Conservation (phyloP, 2,329 filamentous ascomycete genomes). For the Apiospora pterosperma region DNA sequence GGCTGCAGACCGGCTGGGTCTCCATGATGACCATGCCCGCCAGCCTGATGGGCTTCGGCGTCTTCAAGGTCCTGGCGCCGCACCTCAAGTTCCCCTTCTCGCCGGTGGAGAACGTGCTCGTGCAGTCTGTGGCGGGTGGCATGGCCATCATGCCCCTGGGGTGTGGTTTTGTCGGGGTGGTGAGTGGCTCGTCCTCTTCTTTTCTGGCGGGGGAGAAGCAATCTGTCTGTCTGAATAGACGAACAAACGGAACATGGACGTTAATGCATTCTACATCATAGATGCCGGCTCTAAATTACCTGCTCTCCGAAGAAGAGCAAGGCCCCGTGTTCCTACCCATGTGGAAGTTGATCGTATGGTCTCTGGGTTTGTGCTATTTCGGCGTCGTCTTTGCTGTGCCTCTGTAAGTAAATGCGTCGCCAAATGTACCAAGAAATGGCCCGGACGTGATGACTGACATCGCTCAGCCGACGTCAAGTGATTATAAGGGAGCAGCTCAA, state of each 20-base stretch:
- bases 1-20: conserved; percentile 75
- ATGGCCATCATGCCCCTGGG: conserved; percentile 97
- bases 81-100: conserved; percentile 79
- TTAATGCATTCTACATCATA: conserved; percentile 17
- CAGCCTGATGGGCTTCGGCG: conserved; percentile 88
- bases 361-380: conserved; percentile 90
- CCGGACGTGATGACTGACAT: neutral
- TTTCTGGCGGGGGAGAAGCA: neutral
- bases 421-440: neutral
- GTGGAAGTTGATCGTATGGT: conserved; percentile 83
- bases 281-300: conserved; percentile 86
- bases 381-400: conserved; percentile 96
- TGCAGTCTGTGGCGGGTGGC: conserved; percentile 91
- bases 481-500: conserved; percentile 89
- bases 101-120: conserved; percentile 92
- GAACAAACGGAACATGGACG: neutral
- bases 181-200: conserved; percentile 28
- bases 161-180: conserved; percentile 90
- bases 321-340: conserved; percentile 71
- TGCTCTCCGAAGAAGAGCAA: conserved; percentile 73
- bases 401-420: conserved; percentile 42
- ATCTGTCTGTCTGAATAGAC: neutral
- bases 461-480: conserved; percentile 69
- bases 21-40: conserved; percentile 96
- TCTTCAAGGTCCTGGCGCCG: conserved; percentile 76